Base-by-base conservation (phyloP, 2,329 filamentous ascomycete species). In the Thermomyces lanuginosus region DNA sequence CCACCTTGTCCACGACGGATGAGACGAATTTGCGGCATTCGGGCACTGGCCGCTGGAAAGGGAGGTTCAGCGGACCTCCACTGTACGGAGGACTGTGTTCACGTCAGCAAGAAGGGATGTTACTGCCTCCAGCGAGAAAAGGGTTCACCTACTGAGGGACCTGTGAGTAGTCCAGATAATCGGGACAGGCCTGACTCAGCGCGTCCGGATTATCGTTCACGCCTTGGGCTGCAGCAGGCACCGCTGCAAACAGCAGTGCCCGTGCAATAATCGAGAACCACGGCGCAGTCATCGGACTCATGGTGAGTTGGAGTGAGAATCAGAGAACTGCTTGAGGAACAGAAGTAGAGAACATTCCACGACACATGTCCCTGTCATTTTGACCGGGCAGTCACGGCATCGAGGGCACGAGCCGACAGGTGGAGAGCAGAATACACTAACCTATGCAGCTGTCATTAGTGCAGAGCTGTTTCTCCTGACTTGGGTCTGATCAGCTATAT, bases 21-120 rank as follows among this genome's bases (percentile, higher is more conserved):
- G 84, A 93, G 30, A 72, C 69, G 55, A 95, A 98, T 0, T 84
- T 93, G 36, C 89, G 79, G 51, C 89, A 98, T 48, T 71, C 67
- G 29, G 63, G 60, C 16, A 74, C 69, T 3, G 89, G 89, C 32
- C 89, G 69, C 50, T 98, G 89, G 51, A 72, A 95, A 1, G 89
- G 83, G 1, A 98, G 64, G 27, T 64, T 61, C 44, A 91, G 64
- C 4, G 78, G 76, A 1, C 89, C 89, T 11, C 73, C 61, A 51
- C 81, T 92, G 35, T 76, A 68, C 1, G 89, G 89, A 11, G 63
- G 64, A 49, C 83, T 92, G 13, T 25, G 10, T 18, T 13, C 22
- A 12, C 18, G 16, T 25, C 28, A 8, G 6, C 11, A 3, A 17
- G 15, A 24, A 15, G 13, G 1, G 20, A 16, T 15, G 12, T 8